Base-by-base conservation (phyloP, 495 filamentous ascomycete species). In the Hyaloscypha bicolor region DNA sequence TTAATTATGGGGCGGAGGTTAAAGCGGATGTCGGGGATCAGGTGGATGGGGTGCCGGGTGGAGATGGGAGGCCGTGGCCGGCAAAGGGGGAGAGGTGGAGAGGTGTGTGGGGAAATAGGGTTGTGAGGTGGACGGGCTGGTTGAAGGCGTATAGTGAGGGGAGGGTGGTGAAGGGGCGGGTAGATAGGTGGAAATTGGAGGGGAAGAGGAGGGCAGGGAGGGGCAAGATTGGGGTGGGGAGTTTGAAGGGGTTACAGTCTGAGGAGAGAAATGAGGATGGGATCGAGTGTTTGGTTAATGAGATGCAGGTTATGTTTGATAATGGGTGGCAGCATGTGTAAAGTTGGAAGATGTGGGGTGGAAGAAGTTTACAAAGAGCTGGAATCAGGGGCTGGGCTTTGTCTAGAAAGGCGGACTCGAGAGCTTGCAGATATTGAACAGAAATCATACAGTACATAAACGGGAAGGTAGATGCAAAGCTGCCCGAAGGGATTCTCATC, bases 281-380 rank as follows among this genome's bases (percentile, higher is more conserved):
- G 86, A 90, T 68, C 78, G 77, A 4, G 88, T 95, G 92, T 73
- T 78, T 93, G 63, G 86, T 94, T 60, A 88, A 94, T 77, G 91
- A 93, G 79, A 94, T 94, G 92, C 92, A 95, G 75, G 85, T 95
- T 45, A 78, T 94, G 67, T 83, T 86, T 71, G 69, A 81, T 58
- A 90, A 90, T 75, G 92, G 92, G 21, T 95, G 91, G 91, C 83
- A 81, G 62, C 92, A 94, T 83, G 79, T 93, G 59, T 92, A 31
- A 66, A 37, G 2, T 37, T 37, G 35, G 6, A 3, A 37, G 35
- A 25, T 37, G 35, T 6, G 12, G 8, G 35, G 35, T 6, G 35
- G 12, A 37, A 37, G 35, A 6, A 37, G 8, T 37, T 1, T 12
- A 37, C 12, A 12, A 37, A 37, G 35, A 37, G 35, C 35, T 8